Conservation (phyloP, 202 grass and related monocot genomes). For the Panicum hallii region DNA sequence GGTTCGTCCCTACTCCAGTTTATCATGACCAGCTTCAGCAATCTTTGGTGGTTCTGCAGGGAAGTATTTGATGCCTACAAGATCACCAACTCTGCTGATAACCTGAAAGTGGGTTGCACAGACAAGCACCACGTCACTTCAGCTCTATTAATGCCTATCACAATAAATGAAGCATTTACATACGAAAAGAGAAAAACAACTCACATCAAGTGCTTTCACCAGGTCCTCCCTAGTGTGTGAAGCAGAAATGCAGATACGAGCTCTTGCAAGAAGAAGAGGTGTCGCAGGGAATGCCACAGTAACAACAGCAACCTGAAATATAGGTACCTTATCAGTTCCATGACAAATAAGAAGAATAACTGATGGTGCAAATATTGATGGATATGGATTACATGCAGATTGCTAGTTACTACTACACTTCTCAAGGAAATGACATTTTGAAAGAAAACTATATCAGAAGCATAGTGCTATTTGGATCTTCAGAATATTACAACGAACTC, state of each 20-base stretch:
- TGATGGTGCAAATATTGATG: not conserved
- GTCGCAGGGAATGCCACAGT: constrained; percentile 87
- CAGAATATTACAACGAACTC: not conserved
- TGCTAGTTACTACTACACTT: not conserved
- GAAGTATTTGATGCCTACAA: constrained; percentile 88
- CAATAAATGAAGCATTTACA: not conserved
- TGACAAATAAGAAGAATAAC: not conserved
- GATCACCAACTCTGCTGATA: constrained; percentile 84
- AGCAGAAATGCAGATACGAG: constrained; percentile 89
- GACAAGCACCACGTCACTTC: constrained; percentile 7
- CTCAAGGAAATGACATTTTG: not conserved
- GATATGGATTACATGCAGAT: not conserved
- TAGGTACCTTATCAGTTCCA: constrained; percentile 12
- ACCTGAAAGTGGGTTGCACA: constrained; percentile 55
- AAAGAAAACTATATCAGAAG: not conserved
- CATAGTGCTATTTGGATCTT: not conserved
- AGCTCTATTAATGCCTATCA: not conserved
- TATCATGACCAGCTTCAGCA: constrained; percentile 36
- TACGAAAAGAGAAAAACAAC: not conserved
- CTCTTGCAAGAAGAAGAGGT: constrained; percentile 81
- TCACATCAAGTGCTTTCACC: constrained; percentile 74
- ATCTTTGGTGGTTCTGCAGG: constrained; percentile 74
- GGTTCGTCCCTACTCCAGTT: constrained; percentile 47
- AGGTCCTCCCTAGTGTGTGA: constrained; percentile 86
- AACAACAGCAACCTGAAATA: constrained; percentile 76